Evolutionary conservation across 495 filamentous ascomycete genomes (phyloP), one percentile per base, ranked within the genome.

Genomic region (Cryomyces minteri): DNA sequence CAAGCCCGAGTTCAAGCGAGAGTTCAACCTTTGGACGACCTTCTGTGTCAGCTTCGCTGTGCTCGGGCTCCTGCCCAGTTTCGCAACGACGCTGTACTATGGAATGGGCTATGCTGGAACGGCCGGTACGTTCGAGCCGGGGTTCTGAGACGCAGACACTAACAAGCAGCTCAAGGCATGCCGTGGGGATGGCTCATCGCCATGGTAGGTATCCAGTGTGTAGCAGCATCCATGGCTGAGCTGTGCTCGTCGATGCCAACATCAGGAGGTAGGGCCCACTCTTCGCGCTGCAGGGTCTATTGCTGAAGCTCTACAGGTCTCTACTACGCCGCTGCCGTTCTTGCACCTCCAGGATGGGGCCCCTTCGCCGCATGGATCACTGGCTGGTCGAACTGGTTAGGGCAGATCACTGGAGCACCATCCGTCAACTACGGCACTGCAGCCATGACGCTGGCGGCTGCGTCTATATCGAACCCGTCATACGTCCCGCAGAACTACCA

Each of bases 101-200:
- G 82, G 81, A 45, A 79, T 87, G 71, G 82, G 82, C 44, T 86
- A 86, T 63, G 82, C 82, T 14, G 81, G 82, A 8, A 82, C 79
- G 1, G 80, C 75, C 9, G 62, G 62, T 59, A 54, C 39, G 54
- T 48, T 9, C 40, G 32, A 10, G 8, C 14, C 29, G 37, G 28
- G 2, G 18, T 25, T 25, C 1, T 25, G 18, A 25, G 18, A 25
- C 18, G 18, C 18, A 25, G 34, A 14, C 40, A 10, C 18, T 40
- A n/a, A 39, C 36, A 32, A 31, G 11, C 28, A 39, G 5, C 18
- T 25, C 18, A 31, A 57, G 80, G 79, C n/a, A 85, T 85, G 79
- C 78, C 78, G 2, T 85, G 82, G 82, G 82, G 82, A 12, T 87
- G 82, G 81, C 62, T 87, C 32, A 66, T 86, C 44, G 77, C 78